phyloP scores from a whole-genome alignment of 148 eudicot species.

The Cornus controversa region DNA sequence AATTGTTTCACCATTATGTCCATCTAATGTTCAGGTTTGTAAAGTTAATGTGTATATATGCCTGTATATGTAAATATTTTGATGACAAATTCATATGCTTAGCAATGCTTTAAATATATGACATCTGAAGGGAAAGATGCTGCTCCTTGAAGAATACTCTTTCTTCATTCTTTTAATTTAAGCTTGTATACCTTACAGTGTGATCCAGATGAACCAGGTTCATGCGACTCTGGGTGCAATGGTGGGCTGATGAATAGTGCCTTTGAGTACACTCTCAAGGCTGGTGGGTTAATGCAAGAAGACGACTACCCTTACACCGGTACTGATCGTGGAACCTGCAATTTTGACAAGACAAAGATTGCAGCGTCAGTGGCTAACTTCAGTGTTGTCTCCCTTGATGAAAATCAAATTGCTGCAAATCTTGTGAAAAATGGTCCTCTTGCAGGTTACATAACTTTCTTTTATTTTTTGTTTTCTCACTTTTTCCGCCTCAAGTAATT shows the following conservation, averaged over 20 bases:
- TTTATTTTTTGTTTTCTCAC: not conserved
- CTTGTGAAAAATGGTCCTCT: constrained; percentile 72
- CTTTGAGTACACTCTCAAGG: constrained; percentile 60
- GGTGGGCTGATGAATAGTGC: constrained; percentile 87
- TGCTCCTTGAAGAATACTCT: not conserved
- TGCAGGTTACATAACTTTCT: constrained; percentile 41
- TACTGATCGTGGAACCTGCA: constrained; percentile 45
- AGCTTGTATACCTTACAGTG: constrained; percentile 33
- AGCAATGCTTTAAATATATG: not conserved
- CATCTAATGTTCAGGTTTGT: not conserved
- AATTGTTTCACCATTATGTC: not conserved
- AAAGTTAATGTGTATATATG: not conserved
- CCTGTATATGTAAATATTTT: not conserved
- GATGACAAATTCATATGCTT: not conserved
- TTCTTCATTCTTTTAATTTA: not conserved
- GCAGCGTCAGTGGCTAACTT: constrained; percentile 59
- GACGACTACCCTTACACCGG: constrained; percentile 63
- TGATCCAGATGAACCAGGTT: constrained; percentile 62
- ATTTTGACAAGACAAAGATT: constrained; percentile 63
- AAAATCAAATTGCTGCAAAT: constrained; percentile 69
- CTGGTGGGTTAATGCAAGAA: constrained; percentile 64
- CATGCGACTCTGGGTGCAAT: constrained; percentile 58
- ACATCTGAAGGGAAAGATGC: not conserved
- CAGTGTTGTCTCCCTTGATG: constrained; percentile 61
- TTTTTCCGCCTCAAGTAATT: no score